A percentile compares a stretch with the other conserved stretches of the same genome.
Evolutionary conservation across 768 basidiomycete genomes (phyloP).

Genomic region (Boletus tylopilopsis): DNA sequence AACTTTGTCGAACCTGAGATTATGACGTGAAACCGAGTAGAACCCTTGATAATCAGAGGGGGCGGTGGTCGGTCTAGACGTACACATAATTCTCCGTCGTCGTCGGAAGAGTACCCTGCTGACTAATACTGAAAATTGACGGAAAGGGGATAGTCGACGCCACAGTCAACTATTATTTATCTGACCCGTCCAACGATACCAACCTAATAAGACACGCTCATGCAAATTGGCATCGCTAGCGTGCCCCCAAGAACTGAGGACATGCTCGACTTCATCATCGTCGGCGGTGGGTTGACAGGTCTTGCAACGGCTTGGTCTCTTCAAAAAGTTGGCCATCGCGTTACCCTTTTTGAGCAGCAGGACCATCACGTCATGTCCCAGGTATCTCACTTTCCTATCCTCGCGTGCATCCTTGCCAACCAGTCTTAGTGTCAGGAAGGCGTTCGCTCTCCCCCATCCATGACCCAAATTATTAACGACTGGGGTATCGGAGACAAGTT

Average conservation of each 20-base stretch:
- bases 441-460: conserved; percentile 50
- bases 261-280: conserved; percentile 20
- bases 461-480: conserved; percentile 49
- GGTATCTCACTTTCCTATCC: conserved; percentile 12
- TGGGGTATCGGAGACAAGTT: conserved; percentile 51
- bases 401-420: neutral
- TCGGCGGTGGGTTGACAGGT: conserved; percentile 41
- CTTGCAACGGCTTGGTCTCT: conserved; percentile 54
- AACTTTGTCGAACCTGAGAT: too few species aligned
- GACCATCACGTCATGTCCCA: conserved; percentile 37
- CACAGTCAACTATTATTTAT: too few species aligned
- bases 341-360: conserved; percentile 49
- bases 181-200: too few species aligned
- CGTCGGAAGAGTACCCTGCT: too few species aligned
- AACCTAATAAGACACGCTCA: neutral
- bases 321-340: conserved; percentile 50
- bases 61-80: too few species aligned
- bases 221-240: conserved; percentile 10
- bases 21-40: too few species aligned
- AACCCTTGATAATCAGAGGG: too few species aligned
- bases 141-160: too few species aligned
- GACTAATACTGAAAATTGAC: too few species aligned
- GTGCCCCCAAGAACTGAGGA: conserved; percentile 8
- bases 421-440: conserved; percentile 31
- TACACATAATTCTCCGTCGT: too few species aligned